These are phyloP conservation scores for Apiospora sp. DNA, from an alignment of 2,329 filamentous ascomycete genomes.

Conservation along the genomic window DNA sequence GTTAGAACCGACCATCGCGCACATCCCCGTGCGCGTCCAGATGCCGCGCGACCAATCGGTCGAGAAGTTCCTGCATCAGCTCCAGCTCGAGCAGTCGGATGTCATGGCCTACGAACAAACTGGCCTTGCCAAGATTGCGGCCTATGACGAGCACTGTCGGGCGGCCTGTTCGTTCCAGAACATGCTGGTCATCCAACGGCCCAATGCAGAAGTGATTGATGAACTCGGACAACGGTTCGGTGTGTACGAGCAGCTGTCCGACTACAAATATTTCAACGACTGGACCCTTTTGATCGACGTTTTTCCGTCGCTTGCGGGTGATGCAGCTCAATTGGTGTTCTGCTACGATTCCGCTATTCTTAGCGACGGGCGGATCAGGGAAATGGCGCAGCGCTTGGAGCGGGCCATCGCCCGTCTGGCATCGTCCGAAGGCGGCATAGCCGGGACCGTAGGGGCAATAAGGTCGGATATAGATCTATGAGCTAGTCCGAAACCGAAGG, in stretches of 20 bases:
- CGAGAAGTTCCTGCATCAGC: not conserved
- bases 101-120: not conserved
- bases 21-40: slow-evolving; percentile 49
- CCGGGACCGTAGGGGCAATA: not conserved
- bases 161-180: not conserved
- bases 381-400: slow-evolving; percentile 13
- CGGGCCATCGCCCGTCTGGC: not conserved
- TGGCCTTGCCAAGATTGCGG: not conserved
- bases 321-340: not conserved
- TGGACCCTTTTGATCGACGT: not conserved
- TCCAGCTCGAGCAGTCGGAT: not conserved
- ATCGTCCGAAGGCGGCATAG: slow-evolving; percentile 11
- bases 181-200: not conserved
- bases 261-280: not conserved
- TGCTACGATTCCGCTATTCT: not conserved
- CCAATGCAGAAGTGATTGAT: not conserved
- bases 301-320: not conserved
- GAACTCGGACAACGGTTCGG: not conserved
- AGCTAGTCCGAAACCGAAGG: slow-evolving; percentile 7
- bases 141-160: not conserved
- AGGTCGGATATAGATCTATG: slow-evolving; percentile 5
- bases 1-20: slow-evolving; percentile 46
- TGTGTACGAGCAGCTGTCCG: not conserved
- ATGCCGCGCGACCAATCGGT: not conserved
- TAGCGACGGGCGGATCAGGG: not conserved